Evolutionary conservation across 2,329 filamentous ascomycete genomes (phyloP).

Genomic region (Capronia americana): DNA sequence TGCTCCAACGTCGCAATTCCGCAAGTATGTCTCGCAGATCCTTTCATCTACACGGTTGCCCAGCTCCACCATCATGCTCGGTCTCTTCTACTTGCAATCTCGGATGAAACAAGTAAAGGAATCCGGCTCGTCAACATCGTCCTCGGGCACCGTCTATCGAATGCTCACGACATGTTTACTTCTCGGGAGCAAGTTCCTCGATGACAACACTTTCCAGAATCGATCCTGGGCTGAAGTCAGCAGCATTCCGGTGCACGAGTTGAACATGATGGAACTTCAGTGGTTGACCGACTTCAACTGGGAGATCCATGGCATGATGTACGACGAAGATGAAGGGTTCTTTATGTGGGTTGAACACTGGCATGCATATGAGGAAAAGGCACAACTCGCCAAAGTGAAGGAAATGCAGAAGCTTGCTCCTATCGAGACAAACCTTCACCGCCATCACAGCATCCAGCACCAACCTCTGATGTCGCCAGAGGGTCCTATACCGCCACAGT

Average conservation of each 20-base stretch:
- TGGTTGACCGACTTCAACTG: constrained; percentile 85
- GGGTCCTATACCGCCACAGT: constrained; percentile 57
- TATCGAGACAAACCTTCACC: constrained; percentile 69
- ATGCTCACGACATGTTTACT: constrained; percentile 85
- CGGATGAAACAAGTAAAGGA: constrained; percentile 76
- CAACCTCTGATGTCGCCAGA: constrained; percentile 58
- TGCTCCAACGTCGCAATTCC: constrained; percentile 73
- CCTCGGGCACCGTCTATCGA: constrained; percentile 78
- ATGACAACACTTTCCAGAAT: constrained; percentile 98
- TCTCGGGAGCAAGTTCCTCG: constrained; percentile 91
- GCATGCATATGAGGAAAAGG: constrained; percentile 66
- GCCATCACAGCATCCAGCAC: constrained; percentile 54
- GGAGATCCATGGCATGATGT: constrained; percentile 84
- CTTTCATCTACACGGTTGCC: constrained; percentile 88
- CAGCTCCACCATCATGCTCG: constrained; percentile 87
- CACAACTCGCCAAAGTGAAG: constrained; percentile 53
- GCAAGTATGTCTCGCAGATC: constrained; percentile 91
- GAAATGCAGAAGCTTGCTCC: constrained; percentile 61
- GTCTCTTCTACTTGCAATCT: constrained; percentile 86
- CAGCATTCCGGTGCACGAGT: constrained; percentile 80
- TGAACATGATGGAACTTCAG: constrained; percentile 85
- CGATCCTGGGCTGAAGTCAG: constrained; percentile 96
- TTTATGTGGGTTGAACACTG: constrained; percentile 69
- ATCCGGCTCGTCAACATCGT: constrained; percentile 60
- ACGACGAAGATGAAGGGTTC: constrained; percentile 73